Percentiles rank a stretch among this genome's conserved stretches.
phyloP scores from a whole-genome alignment of 306 rosid species.

The Echinosophora koreensis region DNA sequence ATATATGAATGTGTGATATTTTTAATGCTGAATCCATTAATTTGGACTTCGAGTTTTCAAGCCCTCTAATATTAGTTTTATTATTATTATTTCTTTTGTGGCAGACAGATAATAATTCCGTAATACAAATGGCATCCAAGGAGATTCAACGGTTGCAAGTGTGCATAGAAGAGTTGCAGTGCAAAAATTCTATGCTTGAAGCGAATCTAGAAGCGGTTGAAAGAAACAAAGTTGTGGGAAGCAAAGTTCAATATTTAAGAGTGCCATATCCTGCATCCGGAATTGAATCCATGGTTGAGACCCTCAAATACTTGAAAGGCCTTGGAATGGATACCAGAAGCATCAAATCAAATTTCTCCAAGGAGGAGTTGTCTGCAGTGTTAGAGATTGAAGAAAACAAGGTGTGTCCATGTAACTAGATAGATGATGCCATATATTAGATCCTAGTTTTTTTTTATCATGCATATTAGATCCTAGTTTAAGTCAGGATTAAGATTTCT shows the following conservation, averaged over 20 bases:
- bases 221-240: conserved; percentile 3
- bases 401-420: conserved; percentile 36
- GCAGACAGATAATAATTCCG: conserved; percentile 77
- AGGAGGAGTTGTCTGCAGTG: conserved; percentile 52
- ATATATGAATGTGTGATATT: too few species aligned
- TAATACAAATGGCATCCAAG: conserved; percentile 59
- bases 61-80: neutral
- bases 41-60: neutral
- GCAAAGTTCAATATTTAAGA: conserved; percentile 45
- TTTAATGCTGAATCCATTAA: too few species aligned
- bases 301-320: conserved; percentile 58
- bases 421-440: too few species aligned
- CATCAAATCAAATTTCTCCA: conserved; percentile 59
- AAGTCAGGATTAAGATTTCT: neutral
- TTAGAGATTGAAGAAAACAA: conserved; percentile 51
- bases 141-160: conserved; percentile 56
- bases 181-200: conserved; percentile 53
- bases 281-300: conserved; percentile 64
- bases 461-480: too few species aligned
- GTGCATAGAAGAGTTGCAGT: conserved; percentile 56
- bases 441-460: too few species aligned
- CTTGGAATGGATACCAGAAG: conserved; percentile 53
- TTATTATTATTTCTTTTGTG: neutral
- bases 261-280: conserved; percentile 57
- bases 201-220: conserved; percentile 23